These are phyloP conservation scores for Polyplosphaeria fusca DNA, from an alignment of 495 filamentous ascomycete species.

Conservation along the genomic window DNA sequence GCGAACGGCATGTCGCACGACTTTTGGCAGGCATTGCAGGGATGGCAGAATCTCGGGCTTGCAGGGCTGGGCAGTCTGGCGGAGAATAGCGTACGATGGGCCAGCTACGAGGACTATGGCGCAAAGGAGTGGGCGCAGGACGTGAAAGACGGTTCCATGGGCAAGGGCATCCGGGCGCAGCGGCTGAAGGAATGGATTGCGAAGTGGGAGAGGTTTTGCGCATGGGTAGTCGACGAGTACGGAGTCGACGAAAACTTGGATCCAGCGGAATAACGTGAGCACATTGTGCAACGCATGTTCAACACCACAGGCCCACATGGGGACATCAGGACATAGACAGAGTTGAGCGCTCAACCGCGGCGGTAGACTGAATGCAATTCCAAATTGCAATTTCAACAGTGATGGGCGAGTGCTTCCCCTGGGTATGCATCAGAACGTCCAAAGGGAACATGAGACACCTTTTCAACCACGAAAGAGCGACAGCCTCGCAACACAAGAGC, in stretches of 20 bases:
- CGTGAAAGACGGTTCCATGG: constrained; percentile 68
- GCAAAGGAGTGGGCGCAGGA: constrained; percentile 65
- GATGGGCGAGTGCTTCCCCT: too few species aligned
- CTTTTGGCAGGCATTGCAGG: constrained; percentile 88
- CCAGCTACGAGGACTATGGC: constrained; percentile 76
- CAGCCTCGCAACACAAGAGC: too few species aligned
- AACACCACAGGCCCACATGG: too few species aligned
- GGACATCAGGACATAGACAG: too few species aligned
- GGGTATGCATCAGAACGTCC: too few species aligned
- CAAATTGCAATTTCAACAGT: too few species aligned
- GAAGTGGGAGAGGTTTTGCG: constrained; percentile 86
- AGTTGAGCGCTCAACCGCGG: too few species aligned
- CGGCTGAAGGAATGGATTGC: constrained; percentile 72
- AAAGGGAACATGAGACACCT: too few species aligned
- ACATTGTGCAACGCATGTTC: too few species aligned
- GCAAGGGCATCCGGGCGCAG: constrained; percentile 66
- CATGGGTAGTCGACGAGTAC: constrained; percentile 83
- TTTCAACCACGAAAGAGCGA: too few species aligned
- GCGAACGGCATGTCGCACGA: constrained; percentile 76
- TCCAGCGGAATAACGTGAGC: constrained; percentile 19
- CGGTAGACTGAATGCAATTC: too few species aligned
- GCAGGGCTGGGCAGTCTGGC: constrained; percentile 79
- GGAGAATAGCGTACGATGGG: constrained; percentile 89
- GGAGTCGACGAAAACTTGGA: constrained; percentile 45
- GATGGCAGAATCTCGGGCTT: constrained; percentile 78